phyloP scores from a whole-genome alignment of 1,139 yeast species.

The Pichia sp. region DNA sequence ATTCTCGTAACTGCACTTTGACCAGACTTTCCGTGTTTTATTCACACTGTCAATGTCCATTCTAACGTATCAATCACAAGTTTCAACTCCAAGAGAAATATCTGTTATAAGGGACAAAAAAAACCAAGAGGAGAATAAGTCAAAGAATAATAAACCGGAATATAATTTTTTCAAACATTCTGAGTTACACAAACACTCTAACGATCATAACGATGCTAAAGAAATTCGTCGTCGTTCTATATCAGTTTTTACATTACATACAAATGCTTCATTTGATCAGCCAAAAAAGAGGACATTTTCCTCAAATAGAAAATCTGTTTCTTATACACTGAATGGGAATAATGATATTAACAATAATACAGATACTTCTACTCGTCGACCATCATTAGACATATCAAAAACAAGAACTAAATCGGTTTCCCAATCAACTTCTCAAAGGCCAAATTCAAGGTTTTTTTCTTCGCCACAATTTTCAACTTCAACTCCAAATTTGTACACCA shows the following conservation, averaged over 20 bases:
- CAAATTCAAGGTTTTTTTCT: constrained; percentile 9
- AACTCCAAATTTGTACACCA: constrained; percentile 10
- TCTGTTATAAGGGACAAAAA: background rate
- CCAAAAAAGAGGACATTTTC: constrained; percentile 13
- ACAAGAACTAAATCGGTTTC: background rate
- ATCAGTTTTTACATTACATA: constrained; percentile 9
- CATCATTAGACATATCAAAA: background rate
- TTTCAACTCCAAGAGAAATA: background rate
- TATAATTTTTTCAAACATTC: background rate
- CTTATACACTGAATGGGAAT: background rate
- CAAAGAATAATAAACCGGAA: background rate
- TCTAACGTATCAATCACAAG: background rate
- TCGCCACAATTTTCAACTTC: constrained; percentile 13
- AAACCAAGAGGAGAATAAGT: background rate
- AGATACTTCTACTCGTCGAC: background rate
- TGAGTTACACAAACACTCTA: background rate
- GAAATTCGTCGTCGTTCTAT: constrained; percentile 11
- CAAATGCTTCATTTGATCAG: constrained; percentile 9
- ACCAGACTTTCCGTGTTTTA: background rate
- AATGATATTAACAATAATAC: background rate
- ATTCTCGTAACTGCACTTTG: background rate
- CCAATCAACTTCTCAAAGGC: background rate
- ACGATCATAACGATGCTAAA: background rate
- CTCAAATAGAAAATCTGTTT: background rate
- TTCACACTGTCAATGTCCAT: background rate